Conservation (phyloP, 202 grass and related monocot species). For the Setaria italica region DNA sequence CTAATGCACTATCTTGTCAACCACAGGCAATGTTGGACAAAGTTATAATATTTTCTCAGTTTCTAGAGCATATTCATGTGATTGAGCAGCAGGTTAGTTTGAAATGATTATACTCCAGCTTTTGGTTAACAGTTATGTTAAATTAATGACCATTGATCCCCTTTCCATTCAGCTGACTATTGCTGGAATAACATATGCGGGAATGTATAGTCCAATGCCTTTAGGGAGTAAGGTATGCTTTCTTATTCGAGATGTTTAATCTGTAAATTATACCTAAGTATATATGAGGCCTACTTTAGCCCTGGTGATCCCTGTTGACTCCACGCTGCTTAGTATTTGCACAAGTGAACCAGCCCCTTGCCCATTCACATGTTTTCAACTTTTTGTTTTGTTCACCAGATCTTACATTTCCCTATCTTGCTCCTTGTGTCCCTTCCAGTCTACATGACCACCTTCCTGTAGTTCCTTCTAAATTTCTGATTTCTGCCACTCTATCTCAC, state of each 20-base stretch:
- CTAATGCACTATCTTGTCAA: constrained; percentile 44
- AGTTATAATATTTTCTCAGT: constrained; percentile 98
- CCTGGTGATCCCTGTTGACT: neutral
- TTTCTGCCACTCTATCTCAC: neutral
- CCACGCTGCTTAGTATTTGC: neutral
- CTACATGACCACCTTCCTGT: neutral
- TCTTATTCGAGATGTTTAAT: neutral
- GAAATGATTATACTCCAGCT: neutral
- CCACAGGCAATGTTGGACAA: constrained; percentile 61
- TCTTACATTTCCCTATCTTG: neutral
- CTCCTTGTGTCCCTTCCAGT: neutral
- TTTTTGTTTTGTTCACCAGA: neutral
- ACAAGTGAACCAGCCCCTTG: neutral
- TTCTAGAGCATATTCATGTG: constrained; percentile 97
- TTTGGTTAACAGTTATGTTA: constrained; percentile 17
- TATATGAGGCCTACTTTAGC: neutral
- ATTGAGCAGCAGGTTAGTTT: constrained; percentile 87
- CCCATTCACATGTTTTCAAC: neutral
- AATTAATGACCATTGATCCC: constrained; percentile 40
- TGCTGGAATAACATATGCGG: constrained; percentile 80
- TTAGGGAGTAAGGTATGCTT: constrained; percentile 73
- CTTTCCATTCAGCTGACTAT: constrained; percentile 73
- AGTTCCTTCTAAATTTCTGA: neutral
- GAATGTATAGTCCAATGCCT: constrained; percentile 97
- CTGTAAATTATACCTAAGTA: neutral